Percentiles rank a stretch among this genome's conserved stretches.
Evolutionary conservation across 1,284 basidiomycete species (phyloP).

Genomic region (Cutaneotrichosporon cyanovorans): DNA sequence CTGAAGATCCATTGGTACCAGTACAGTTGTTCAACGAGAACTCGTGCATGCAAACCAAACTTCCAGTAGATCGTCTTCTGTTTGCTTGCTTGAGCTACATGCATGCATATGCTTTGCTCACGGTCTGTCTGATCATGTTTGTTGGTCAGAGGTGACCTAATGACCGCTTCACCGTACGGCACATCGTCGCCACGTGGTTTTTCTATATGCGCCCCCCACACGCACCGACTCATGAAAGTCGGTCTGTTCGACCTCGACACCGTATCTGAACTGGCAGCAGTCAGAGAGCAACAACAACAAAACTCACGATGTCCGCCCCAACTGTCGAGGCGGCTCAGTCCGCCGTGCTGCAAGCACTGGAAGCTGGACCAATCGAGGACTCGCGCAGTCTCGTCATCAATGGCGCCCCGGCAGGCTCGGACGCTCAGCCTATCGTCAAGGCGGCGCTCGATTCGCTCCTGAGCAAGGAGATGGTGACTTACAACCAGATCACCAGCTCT

Average conservation of each 20-base stretch:
- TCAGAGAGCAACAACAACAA: neutral
- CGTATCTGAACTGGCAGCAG: neutral
- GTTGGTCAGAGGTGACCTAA: no score
- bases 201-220: neutral
- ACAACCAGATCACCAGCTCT: slow-evolving; percentile 67
- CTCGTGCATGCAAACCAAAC: no score
- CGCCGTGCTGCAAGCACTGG: slow-evolving; percentile 63
- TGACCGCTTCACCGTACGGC: no score
- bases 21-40: no score
- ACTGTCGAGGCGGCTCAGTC: slow-evolving; percentile 63
- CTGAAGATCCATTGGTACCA: no score
- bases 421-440: slow-evolving; percentile 69
- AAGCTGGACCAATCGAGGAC: slow-evolving; percentile 58
- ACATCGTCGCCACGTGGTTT: neutral
- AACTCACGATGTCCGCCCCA: slow-evolving; percentile 15
- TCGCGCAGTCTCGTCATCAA: slow-evolving; percentile 59
- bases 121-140: no score
- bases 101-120: no score
- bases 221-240: neutral
- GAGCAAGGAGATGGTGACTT: slow-evolving; percentile 85
- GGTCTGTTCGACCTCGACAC: no score
- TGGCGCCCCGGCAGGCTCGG: slow-evolving; percentile 56
- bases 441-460: slow-evolving; percentile 80
- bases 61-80: slow-evolving; percentile 4
- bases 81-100: no score